Evolutionary conservation across 441 rosid species (phyloP).

Genomic region (Corymbia citriodora): DNA sequence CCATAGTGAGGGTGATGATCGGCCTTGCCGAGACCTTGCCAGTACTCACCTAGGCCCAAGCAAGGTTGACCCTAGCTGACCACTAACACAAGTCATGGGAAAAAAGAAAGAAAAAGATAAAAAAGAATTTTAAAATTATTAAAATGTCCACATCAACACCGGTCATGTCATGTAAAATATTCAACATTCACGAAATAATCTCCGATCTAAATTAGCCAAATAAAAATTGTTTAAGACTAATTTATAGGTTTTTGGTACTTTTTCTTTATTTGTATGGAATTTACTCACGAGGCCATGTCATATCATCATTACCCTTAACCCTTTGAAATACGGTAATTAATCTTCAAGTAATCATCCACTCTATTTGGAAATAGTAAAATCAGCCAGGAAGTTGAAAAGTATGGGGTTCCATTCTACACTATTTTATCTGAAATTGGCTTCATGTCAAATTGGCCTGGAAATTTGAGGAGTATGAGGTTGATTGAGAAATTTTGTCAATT

Average conservation of each 20-base stretch:
- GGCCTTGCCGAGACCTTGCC: no score
- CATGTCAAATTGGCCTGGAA: neutral
- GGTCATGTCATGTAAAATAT: no score
- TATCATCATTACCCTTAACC: neutral
- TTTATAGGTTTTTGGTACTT: no score
- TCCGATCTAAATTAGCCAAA: neutral
- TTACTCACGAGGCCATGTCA: neutral
- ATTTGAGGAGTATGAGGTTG: neutral
- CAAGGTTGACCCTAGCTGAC: neutral
- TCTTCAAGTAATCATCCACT: neutral
- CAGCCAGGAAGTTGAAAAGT: neutral
- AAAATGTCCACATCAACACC: neutral
- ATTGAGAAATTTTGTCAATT: neutral
- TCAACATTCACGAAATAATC: no score
- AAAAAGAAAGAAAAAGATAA: no score
- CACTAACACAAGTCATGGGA: neutral
- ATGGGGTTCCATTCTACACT: neutral
- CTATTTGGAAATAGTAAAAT: neutral
- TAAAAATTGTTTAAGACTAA: no score
- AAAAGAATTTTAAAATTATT: no score
- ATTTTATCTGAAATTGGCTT: neutral
- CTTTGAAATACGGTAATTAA: neutral
- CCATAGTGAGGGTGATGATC: accelerated
- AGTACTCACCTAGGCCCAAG: neutral
- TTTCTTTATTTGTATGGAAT: neutral